Evolutionary conservation across 331 rosid species (phyloP), one percentile per base, ranked within the genome.

Genomic region (Malus hybrid): DNA sequence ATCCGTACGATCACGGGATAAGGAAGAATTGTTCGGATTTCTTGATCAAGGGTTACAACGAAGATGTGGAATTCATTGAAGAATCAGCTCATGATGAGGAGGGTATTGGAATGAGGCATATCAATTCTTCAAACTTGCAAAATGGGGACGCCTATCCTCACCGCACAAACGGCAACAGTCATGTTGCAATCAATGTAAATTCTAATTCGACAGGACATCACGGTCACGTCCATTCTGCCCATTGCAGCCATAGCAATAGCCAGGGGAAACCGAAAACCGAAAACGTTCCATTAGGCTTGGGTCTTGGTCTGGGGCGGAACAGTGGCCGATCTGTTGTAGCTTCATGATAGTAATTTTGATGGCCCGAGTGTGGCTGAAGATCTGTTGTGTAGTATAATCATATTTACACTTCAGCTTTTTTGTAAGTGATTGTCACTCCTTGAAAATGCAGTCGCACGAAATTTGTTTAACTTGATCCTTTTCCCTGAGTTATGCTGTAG

Each of bases 1-100:
- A 95, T 75, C 99, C 97, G 22, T 95, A 84, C 76, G 99, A 95
- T 75, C 99, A 95, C 8, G 99, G 99, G 65, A 63, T 82, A 84
- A 92, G 75, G 88, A 92, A 85, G 84, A 95, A 95, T 77, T 95
- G 99, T 81, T 85, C 93, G 6, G 99, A 92, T 79, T 92, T 95
- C 82, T 73, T 95, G 84, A 87, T 95, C 81, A 86, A 86, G 22
- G 97, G 99, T 68, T 90, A 86, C 90, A 92, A 92, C 30, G 99
- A 87, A 88, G 99, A 95, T 22, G 68, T 86, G 52, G 92, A 90
- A 86, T 79, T 18, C 55, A 39, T 68, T 20, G 96, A 95, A 84
- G 93, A 76, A 76, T 28, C 79, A 6, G 79, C 82, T 42, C 75
- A 68, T 19, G 64, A 88, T 34, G 96, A 83, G 83, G 91, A 83